Percentiles rank a stretch among this genome's conserved stretches.
Evolutionary conservation across 352 stramenopile genomes (phyloP).

Genomic region (Globisporangium okanoganense): DNA sequence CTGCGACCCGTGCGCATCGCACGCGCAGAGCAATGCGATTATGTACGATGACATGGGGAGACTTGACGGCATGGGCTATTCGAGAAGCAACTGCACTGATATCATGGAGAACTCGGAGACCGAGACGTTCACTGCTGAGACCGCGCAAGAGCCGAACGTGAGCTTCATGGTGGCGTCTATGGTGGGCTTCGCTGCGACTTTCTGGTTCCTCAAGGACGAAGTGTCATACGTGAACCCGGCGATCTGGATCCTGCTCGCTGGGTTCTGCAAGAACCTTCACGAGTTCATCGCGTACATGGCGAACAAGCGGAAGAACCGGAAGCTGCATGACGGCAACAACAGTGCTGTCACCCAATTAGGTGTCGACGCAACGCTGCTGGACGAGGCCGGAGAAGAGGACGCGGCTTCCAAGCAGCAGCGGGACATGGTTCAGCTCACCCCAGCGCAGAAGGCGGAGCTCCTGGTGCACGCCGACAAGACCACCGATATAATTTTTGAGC

Average conservation of each 20-base stretch:
- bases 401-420: slow-evolving; percentile 20
- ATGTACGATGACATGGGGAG: slow-evolving; percentile 42
- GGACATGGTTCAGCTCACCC: slow-evolving; percentile 42
- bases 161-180: slow-evolving; percentile 56
- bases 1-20: slow-evolving; percentile 58
- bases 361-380: slow-evolving; percentile 6
- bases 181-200: slow-evolving; percentile 54
- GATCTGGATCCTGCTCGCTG: slow-evolving; percentile 69
- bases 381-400: slow-evolving; percentile 1
- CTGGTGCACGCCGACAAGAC: slow-evolving; percentile 39
- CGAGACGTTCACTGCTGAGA: background rate
- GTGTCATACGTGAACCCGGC: slow-evolving; percentile 66
- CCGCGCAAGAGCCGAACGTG: slow-evolving; percentile 24
- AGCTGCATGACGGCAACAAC: background rate
- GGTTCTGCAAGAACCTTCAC: slow-evolving; percentile 71
- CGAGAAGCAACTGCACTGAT: background rate
- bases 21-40: slow-evolving; percentile 62
- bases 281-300: slow-evolving; percentile 40
- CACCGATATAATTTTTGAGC: slow-evolving; percentile 50
- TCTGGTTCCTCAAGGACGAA: slow-evolving; percentile 82
- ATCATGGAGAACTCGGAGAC: slow-evolving; percentile 6
- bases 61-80: slow-evolving; percentile 16
- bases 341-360: slow-evolving; percentile 20
- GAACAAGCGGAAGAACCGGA: slow-evolving; percentile 17
- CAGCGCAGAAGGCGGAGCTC: slow-evolving; percentile 43